Evolutionary conservation across 805 yeast species (phyloP).

Genomic region (Metschnikowia noctiluminum): DNA sequence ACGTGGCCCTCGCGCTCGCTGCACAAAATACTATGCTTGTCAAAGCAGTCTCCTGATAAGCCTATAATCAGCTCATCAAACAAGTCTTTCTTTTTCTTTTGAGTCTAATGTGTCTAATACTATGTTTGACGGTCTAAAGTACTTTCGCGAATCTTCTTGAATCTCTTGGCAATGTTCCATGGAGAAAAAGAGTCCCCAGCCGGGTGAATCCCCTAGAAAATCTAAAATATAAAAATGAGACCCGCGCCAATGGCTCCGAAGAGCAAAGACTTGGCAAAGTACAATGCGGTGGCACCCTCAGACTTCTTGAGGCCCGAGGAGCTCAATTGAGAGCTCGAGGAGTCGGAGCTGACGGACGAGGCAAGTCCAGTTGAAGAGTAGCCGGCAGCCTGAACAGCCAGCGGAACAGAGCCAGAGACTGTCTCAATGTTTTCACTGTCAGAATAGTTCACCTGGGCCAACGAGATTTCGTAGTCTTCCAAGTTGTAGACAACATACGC

Average conservation of each 20-base stretch:
- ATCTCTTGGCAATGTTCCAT: too few relatives aligned
- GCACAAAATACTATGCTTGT: too few relatives aligned
- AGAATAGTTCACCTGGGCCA: constrained; percentile 42
- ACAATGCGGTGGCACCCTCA: not conserved
- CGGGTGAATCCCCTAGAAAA: not conserved
- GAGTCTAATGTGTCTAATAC: too few relatives aligned
- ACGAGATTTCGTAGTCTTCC: constrained; percentile 52
- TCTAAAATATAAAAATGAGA: constrained; percentile 1
- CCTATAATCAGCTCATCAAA: too few relatives aligned
- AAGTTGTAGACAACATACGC: constrained; percentile 66
- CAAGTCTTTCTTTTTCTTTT: too few relatives aligned
- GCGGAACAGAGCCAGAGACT: constrained; percentile 47
- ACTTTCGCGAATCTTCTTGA: too few relatives aligned
- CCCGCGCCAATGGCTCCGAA: constrained; percentile 2
- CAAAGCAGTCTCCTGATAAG: too few relatives aligned
- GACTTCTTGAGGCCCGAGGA: constrained; percentile 5
- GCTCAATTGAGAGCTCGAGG: constrained; percentile 1
- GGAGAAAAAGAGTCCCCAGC: not conserved
- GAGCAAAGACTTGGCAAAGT: not conserved
- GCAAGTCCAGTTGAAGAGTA: constrained; percentile 38
- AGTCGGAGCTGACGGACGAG: constrained; percentile 1
- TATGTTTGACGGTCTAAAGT: too few relatives aligned
- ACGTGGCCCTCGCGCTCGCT: too few relatives aligned
- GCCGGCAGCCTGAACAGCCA: constrained; percentile 45
- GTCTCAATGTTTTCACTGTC: constrained; percentile 42